Conservation (phyloP, 2,329 filamentous ascomycete genomes). For the Ceratocystis lukuohia region DNA sequence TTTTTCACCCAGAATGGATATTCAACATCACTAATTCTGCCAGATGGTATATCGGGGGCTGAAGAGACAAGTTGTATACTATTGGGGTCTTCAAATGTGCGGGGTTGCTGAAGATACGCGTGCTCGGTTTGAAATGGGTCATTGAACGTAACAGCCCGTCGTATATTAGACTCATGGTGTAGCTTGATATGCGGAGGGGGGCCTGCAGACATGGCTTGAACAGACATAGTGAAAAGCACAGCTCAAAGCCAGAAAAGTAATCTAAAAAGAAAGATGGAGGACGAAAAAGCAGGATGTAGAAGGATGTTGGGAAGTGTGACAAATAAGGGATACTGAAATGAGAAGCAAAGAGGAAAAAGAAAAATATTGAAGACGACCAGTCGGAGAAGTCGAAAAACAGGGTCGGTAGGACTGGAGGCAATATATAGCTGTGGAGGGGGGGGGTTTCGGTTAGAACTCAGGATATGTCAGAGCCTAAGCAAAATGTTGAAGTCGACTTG, state of each 20-base stretch:
- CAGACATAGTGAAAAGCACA: conserved; percentile 4
- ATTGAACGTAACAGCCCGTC: conserved; percentile 3
- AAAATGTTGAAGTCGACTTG: not conserved
- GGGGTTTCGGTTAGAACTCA: not conserved
- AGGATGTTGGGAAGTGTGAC: not conserved
- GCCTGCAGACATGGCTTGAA: conserved; percentile 2
- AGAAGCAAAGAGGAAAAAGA: not conserved
- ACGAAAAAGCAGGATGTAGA: not conserved
- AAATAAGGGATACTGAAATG: not conserved
- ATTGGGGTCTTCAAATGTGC: conserved; percentile 9
- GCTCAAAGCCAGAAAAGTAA: not conserved
- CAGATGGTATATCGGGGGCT: conserved; percentile 5
- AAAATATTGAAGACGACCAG: not conserved
- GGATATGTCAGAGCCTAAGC: not conserved
- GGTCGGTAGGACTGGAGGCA: not conserved
- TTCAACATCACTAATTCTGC: conserved; percentile 9
- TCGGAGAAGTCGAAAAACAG: not conserved
- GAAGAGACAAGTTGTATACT: conserved; percentile 6
- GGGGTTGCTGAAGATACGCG: conserved; percentile 11
- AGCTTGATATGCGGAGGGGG: not conserved
- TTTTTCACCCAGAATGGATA: conserved; percentile 11
- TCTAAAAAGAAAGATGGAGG: not conserved
- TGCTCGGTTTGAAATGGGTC: not conserved
- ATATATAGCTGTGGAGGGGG: not conserved
- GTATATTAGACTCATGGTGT: not conserved